Conservation (phyloP, 805 yeast species). For the Wickerhamomyces alni region DNA sequence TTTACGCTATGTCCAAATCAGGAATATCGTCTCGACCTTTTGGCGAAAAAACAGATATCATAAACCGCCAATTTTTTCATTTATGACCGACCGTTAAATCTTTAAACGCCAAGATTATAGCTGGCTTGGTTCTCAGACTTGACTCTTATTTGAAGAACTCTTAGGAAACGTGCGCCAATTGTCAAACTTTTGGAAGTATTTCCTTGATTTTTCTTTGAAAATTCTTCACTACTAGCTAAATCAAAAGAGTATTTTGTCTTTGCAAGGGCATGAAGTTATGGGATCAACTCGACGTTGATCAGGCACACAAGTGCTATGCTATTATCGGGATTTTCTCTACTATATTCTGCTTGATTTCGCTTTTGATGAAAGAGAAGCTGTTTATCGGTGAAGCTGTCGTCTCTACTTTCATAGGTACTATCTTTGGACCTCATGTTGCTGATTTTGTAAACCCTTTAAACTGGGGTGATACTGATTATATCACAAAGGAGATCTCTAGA, state of each 20-base stretch:
- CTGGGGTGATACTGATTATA: slow-evolving; percentile 77
- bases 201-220: too few species aligned
- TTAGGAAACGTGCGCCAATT: too few species aligned
- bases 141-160: too few species aligned
- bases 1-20: neutral
- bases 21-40: neutral
- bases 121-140: too few species aligned
- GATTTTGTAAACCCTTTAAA: slow-evolving; percentile 75
- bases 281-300: slow-evolving; percentile 29
- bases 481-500: slow-evolving; percentile 79
- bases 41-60: too few species aligned
- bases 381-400: slow-evolving; percentile 91
- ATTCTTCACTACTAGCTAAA: too few species aligned
- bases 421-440: slow-evolving; percentile 82
- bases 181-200: too few species aligned
- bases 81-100: too few species aligned
- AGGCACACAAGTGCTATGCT: slow-evolving; percentile 84
- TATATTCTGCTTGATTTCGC: slow-evolving; percentile 75
- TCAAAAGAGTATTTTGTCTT: neutral
- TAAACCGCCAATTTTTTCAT: too few species aligned
- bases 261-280: neutral
- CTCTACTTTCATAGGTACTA: slow-evolving; percentile 78
- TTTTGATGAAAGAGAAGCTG: slow-evolving; percentile 74
- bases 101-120: too few species aligned
- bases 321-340: slow-evolving; percentile 79